A percentile compares a stretch with the other conserved stretches of the same genome.
Conservation (phyloP, 2,329 filamentous ascomycete species). For the Hypoxylon sp. region DNA sequence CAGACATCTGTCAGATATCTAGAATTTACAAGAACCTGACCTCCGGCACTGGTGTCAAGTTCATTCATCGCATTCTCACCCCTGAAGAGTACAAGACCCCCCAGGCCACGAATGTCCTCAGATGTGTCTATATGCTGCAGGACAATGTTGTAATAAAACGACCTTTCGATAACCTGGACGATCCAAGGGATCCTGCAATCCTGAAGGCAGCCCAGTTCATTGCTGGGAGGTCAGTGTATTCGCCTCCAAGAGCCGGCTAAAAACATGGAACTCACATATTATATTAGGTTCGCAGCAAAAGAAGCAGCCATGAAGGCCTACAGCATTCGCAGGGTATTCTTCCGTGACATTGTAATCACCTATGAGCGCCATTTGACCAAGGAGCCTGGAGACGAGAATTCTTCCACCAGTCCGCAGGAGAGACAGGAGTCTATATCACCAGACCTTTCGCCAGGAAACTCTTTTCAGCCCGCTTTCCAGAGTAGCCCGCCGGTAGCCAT, state of each 20-base stretch:
- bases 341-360: constrained; percentile 71
- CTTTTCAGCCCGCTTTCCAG: background rate
- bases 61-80: constrained; percentile 65
- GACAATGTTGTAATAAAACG: background rate
- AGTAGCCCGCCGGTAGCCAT: constrained; percentile 62
- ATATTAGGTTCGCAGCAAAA: constrained; percentile 76
- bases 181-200: constrained; percentile 46
- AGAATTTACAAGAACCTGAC: constrained; percentile 74
- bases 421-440: background rate
- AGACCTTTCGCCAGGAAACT: background rate
- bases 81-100: constrained; percentile 56
- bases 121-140: constrained; percentile 20
- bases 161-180: background rate
- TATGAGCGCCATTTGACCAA: constrained; percentile 10
- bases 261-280: background rate
- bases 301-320: constrained; percentile 83
- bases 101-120: constrained; percentile 24
- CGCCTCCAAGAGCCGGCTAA: background rate
- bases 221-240: constrained; percentile 60
- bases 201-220: constrained; percentile 60
- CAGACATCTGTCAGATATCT: constrained; percentile 80
- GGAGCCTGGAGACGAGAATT: constrained; percentile 30
- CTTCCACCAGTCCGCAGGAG: background rate
- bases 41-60: constrained; percentile 59
- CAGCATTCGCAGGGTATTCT: constrained; percentile 69